Evolutionary conservation across 257 asterid genomes (phyloP).

Genomic region (Coffea eugenioides): DNA sequence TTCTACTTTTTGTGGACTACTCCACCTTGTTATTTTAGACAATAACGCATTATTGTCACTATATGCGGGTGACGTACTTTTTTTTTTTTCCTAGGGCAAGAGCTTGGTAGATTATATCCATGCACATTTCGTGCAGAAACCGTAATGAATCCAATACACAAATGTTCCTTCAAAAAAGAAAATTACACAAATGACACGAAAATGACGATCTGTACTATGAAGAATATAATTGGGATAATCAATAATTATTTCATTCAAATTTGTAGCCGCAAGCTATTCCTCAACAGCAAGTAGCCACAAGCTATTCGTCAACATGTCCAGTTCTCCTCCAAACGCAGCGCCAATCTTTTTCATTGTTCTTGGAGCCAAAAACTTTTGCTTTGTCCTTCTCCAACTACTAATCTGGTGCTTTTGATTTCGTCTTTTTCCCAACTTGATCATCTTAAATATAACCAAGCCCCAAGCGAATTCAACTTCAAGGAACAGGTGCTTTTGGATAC

Average conservation of each 20-base stretch:
- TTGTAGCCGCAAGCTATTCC: no score
- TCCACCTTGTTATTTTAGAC: background rate
- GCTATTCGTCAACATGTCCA: slow-evolving; percentile 11
- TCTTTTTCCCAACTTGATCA: background rate
- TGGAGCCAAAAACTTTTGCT: background rate
- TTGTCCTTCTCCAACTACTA: background rate
- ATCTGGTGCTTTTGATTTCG: background rate
- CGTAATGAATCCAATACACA: no score
- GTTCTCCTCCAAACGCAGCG: slow-evolving; percentile 3
- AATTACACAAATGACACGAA: no score
- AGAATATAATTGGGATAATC: background rate
- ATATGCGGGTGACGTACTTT: background rate
- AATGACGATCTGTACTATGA: slow-evolving; percentile 9
- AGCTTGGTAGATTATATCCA: background rate
- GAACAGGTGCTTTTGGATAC: background rate
- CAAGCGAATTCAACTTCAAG: slow-evolving; percentile 7
- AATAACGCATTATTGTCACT: background rate
- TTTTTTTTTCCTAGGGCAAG: background rate
- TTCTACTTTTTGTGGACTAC: background rate
- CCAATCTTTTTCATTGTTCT: slow-evolving; percentile 13
- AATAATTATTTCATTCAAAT: background rate
- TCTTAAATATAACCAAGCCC: slow-evolving; percentile 1
- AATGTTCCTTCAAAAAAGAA: no score
- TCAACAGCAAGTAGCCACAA: background rate
- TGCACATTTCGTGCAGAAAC: background rate